These are phyloP conservation scores for Eucalyptus grandis DNA, from an alignment of 345 rosid species.

Conservation along the genomic window DNA sequence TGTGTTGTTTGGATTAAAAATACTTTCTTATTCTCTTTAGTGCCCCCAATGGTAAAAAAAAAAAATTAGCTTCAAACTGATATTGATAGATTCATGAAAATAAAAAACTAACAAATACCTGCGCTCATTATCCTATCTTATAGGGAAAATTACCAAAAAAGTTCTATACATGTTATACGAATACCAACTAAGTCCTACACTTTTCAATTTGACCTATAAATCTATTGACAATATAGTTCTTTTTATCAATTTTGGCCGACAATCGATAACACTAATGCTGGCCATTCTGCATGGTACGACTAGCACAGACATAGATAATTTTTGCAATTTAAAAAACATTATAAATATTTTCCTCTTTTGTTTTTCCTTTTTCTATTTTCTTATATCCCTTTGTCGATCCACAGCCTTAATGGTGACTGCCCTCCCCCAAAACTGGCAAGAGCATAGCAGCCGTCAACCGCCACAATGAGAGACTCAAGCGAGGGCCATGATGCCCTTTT, in stretches of 20 bases:
- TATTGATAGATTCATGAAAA: neutral
- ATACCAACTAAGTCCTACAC: neutral
- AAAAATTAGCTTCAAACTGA: neutral
- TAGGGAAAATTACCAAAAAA: neutral
- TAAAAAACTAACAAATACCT: neutral
- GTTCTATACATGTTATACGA: accelerated
- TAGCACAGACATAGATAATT: accelerated
- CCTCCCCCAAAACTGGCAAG: neutral
- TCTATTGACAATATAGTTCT: neutral
- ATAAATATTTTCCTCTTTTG: neutral
- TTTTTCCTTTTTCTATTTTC: neutral
- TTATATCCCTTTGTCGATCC: neutral
- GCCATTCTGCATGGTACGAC: accelerated
- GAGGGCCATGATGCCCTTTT: neutral
- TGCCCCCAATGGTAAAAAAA: neutral
- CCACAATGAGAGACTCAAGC: neutral
- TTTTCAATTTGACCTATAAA: neutral
- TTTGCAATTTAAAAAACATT: neutral
- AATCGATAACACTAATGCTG: accelerated
- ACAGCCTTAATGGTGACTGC: accelerated
- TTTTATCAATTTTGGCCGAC: neutral
- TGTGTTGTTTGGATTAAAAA: neutral
- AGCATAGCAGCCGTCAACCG: accelerated
- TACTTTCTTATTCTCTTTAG: neutral
- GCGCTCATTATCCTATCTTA: neutral